Base-by-base conservation (phyloP, 192 early-diverging fungal species). In the Diversispora epigaea region DNA sequence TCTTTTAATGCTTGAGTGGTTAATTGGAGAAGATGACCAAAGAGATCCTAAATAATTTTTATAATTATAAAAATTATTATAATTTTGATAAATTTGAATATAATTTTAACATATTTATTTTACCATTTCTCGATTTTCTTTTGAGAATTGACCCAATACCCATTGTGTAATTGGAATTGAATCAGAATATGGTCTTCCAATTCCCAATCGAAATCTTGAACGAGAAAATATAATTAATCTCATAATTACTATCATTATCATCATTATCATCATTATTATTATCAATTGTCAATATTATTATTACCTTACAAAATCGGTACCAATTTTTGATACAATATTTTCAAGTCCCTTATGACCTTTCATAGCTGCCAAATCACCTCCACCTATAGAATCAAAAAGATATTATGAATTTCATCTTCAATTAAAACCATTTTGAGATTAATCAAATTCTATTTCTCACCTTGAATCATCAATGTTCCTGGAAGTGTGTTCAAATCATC, bases 401-500 rank as follows among this genome's bases (percentile, higher is more conserved):
- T 60, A 52, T 54, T 4, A 41, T 12, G 11, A 17, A 41, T 11
- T 40, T 40, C 4, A 22, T 7, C 50, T 14, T n/a, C 9, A 22
- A 54, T 10, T 44, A 15, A 3, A n/a, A n/a, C n/a, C n/a, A n/a
- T n/a, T n/a, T n/a, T n/a, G n/a, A n/a, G n/a, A 17, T 22, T 4
- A 22, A 68, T 15, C 10, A 39, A 64, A 22, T 4, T 63, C 7
- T 39, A 39, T 10, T 56, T 71, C 9, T 32, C 21, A 87, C 86
- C 80, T 80, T 89, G 87, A n/a, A 90, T 79, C 52, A 83, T 78
- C 39, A 90, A 72, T 3, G 84, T 67, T 11, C 88, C 89, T 2
- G 86, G 88, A 39, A 87, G 73, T 19, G 86, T 86, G 50, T 88
- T 86, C 11, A 88, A 76, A 63, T 90, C 88, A 62, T 89, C 89